These are phyloP conservation scores for Brasenia schreberi DNA, from an alignment of 164 flowering plant genomes.

Conservation along the genomic window DNA sequence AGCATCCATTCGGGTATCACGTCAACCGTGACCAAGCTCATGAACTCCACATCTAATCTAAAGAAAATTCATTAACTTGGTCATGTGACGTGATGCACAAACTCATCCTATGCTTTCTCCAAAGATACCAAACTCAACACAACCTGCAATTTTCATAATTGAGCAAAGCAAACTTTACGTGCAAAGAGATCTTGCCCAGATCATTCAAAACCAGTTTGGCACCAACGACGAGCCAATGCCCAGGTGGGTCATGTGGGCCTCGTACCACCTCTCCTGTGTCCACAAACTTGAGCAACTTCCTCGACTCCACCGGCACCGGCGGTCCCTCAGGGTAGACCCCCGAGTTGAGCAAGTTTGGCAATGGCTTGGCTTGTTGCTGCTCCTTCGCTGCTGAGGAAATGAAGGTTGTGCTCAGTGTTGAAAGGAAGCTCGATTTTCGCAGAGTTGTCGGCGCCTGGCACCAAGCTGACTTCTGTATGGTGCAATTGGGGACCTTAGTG, in stretches of 20 bases:
- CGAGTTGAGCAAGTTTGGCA: slow-evolving; percentile 42
- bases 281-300: slow-evolving; percentile 47
- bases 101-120: background rate
- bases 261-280: slow-evolving; percentile 54
- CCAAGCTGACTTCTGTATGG: slow-evolving; percentile 62
- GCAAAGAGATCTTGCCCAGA: slow-evolving; percentile 61
- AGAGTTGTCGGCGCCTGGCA: slow-evolving; percentile 41
- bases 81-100: background rate
- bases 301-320: slow-evolving; percentile 36
- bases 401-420: slow-evolving; percentile 53
- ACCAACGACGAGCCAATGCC: slow-evolving; percentile 77
- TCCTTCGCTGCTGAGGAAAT: slow-evolving; percentile 20
- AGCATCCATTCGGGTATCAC: background rate
- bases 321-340: slow-evolving; percentile 81
- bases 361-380: slow-evolving; percentile 26
- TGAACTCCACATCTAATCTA: background rate
- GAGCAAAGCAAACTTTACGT: slow-evolving; percentile 61
- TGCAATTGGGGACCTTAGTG: slow-evolving; percentile 49
- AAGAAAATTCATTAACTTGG: background rate
- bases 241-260: slow-evolving; percentile 67
- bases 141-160: slow-evolving; percentile 20
- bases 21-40: background rate
- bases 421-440: slow-evolving; percentile 44
- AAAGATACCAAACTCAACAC: background rate
- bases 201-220: slow-evolving; percentile 51